Base-by-base conservation (phyloP, 805 yeast species). In the Suhomyces tanzawaensis region DNA sequence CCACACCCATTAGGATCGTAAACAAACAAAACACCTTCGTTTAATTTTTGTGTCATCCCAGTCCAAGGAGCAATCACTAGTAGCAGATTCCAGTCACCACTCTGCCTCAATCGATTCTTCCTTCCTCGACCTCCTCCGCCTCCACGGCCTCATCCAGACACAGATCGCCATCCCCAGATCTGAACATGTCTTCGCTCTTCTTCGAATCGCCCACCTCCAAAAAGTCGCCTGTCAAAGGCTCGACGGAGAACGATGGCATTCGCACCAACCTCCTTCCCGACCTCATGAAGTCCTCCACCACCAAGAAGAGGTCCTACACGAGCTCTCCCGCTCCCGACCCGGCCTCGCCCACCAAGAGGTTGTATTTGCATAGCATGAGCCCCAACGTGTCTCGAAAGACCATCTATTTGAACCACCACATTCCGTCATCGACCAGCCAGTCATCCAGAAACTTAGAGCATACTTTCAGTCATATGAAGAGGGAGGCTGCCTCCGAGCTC, bases 291-390 rank as follows among this genome's bases (percentile, higher is more conserved):
- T 36, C 36, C 17, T 18, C 42, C 29, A 32, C 34, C 23, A n/a
- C 37, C 22, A 33, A 31, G 15, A 41, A 41, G 34, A 34, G 42
- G 31, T 17, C 36, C 23, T 38, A 29, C 39, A 29, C 18, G 19
- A 36, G 28, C 27, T 34, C 43, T 8, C 42, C 42, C 4, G 32
- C 44, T 13, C 32, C 30, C n/a, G 38, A 26, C 13, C 23, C 33
- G 6, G 32, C 23, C 8, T 52, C 58, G 9, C 55, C 63, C 13
- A 44, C 46, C 18, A 62, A 57, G 42, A 42, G 69, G 36, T 44
- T 51, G 17, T 53, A 53, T 36, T 48, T 64, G 31, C 65, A 58
- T 36, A 57, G 47, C 38, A 59, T 64, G 65, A 61, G 67, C 45
- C 69, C 70, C 26, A 64, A 64, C 40, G 66, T 63, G 9, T 29